Base-by-base conservation (phyloP, 2,329 filamentous ascomycete genomes). In the Beauveria medogensis region DNA sequence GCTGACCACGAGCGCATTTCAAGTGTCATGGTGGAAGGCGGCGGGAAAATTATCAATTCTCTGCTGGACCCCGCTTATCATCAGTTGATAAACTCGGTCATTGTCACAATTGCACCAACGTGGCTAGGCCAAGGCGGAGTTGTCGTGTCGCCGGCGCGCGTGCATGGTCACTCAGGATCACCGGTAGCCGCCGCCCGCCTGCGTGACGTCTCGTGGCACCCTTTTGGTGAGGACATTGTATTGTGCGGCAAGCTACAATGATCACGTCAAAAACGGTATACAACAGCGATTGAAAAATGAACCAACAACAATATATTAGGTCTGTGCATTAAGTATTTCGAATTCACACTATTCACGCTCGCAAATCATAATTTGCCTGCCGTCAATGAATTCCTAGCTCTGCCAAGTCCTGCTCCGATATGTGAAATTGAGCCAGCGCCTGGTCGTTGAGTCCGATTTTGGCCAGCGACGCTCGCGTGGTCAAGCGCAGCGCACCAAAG, bases 21-120 rank as follows among this genome's bases (percentile, higher is more conserved):
- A 57, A 96, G 91, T 70, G 79, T 97, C 62, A 97, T 97, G 93
- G 82, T 97, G 54, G 93, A 97, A 72, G 93, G 93, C 0, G 93
- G 93, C 12, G 92, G 84, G 0, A 78, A 80, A 12, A 85, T 97
- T 40, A 91, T 97, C 70, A 95, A 94, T 70, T 84, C 88, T 43
- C 75, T 97, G 20, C 78, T 97, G n/a, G 78, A 82, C 44, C 78
- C 82, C 2, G 76, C 77, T 30, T 84, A 86, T 67, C 77, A 83
- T 18, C 67, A 71, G n/a, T 75, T 92, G 9, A 79, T 96, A 47
- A 82, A 91, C 69, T 88, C 88, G 2, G 86, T 96, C 54, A 89
- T 97, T 67, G 81, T 97, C 62, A 97, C 93, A 0, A 86, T 97
- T 68, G 92, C 93, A 3, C 93, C 93, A 9, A 91, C 86, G 0